phyloP scores from a whole-genome alignment of 371 early-diverging fungal species.

The Syncephalis plumigaleata region DNA sequence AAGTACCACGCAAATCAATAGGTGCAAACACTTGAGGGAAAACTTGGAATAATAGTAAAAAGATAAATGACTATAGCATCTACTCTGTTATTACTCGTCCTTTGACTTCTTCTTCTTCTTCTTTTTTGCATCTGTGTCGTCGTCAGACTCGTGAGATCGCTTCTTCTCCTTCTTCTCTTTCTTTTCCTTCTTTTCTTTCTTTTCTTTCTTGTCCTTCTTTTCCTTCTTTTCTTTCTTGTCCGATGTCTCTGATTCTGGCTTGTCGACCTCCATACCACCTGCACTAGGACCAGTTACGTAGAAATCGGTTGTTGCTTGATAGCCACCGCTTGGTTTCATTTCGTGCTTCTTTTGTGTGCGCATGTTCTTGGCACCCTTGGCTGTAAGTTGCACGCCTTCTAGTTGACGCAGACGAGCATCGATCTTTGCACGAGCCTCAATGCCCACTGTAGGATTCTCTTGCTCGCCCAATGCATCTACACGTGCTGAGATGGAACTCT shows the following conservation, averaged over 20 bases:
- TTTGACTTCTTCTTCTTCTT: no score
- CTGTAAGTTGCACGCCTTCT: slow-evolving; percentile 25
- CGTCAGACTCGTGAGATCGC: slow-evolving; percentile 15
- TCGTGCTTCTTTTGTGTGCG: no score
- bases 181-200: not conserved
- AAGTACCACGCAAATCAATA: no score
- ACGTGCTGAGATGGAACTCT: slow-evolving; percentile 82
- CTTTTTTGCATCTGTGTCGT: not conserved
- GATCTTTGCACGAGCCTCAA: slow-evolving; percentile 64
- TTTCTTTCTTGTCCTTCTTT: not conserved
- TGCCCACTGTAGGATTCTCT: slow-evolving; percentile 66
- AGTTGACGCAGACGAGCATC: slow-evolving; percentile 77
- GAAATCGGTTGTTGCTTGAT: slow-evolving; percentile 13
- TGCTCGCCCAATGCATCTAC: slow-evolving; percentile 90
- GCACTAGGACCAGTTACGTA: slow-evolving; percentile 68
- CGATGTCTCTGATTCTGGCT: not conserved
- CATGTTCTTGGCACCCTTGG: no score
- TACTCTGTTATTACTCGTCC: no score
- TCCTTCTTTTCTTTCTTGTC: not conserved
- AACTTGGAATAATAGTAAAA: no score
- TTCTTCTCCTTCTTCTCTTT: not conserved
- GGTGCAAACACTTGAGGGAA: no score
- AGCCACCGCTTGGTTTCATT: no score
- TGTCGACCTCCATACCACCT: slow-evolving; percentile 22
- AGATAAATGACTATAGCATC: no score